A percentile compares a stretch with the other conserved stretches of the same genome.
Evolutionary conservation across 2,329 filamentous ascomycete species (phyloP).

Genomic region (Microcera coccophila): DNA sequence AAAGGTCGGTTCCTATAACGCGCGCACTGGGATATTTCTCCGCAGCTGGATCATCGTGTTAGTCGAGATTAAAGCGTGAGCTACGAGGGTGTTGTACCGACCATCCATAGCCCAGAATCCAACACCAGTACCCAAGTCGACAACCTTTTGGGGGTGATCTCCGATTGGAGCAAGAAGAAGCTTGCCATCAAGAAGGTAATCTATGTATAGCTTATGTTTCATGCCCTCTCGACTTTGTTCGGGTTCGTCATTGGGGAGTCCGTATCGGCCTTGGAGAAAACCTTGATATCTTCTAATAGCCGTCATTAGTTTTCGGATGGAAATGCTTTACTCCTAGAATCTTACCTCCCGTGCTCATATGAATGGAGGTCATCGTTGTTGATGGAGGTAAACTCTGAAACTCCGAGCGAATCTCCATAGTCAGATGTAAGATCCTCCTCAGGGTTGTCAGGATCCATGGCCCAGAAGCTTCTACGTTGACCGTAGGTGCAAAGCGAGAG

Average conservation of each 20-base stretch:
- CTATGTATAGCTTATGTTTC: conserved; percentile 45
- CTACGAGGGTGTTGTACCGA: conserved; percentile 22
- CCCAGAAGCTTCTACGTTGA: conserved; percentile 6
- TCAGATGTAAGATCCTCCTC: conserved; percentile 37
- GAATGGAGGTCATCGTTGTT: conserved; percentile 33
- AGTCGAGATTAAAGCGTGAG: conserved; percentile 6
- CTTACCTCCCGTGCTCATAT: conserved; percentile 37
- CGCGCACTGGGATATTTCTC: conserved; percentile 43
- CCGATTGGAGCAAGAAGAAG: conserved; percentile 44
- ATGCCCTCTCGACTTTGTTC: conserved; percentile 48
- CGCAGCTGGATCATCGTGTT: conserved; percentile 35
- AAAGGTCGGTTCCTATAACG: conserved; percentile 44
- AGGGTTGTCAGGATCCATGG: conserved; percentile 22
- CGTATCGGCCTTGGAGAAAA: conserved; percentile 45
- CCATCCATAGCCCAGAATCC: conserved; percentile 55
- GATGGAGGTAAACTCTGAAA: conserved; percentile 41
- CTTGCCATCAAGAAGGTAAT: conserved; percentile 43
- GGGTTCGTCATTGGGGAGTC: conserved; percentile 50
- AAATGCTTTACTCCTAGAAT: neutral
- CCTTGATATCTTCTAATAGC: conserved; percentile 47
- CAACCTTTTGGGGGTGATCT: conserved; percentile 44
- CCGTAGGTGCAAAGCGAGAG: neutral
- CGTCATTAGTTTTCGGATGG: conserved; percentile 7
- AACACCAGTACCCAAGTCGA: conserved; percentile 49
- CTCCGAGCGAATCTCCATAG: conserved; percentile 35